These are phyloP conservation scores for Wickerhamomyces alni DNA, from an alignment of 805 yeast genomes.

Conservation along the genomic window DNA sequence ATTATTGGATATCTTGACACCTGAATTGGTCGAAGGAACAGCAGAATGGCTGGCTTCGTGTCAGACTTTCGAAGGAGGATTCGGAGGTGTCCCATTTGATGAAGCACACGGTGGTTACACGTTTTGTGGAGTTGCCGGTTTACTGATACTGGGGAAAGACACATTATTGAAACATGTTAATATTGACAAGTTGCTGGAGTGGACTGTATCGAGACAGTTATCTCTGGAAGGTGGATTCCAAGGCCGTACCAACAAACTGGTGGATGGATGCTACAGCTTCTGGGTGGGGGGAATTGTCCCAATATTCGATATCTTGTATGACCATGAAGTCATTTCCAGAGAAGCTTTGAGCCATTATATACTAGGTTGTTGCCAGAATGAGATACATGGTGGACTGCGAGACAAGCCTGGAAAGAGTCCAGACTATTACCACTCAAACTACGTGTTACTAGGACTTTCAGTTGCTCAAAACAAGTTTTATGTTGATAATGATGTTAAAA, in stretches of 20 bases:
- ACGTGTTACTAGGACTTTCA: constrained; percentile 67
- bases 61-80: constrained; percentile 95
- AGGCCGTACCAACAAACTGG: constrained; percentile 89
- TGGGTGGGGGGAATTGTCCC: constrained; percentile 87
- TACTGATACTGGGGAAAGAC: constrained; percentile 37
- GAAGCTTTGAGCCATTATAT: constrained; percentile 59
- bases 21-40: constrained; percentile 47
- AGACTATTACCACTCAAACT: constrained; percentile 90
- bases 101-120: constrained; percentile 99
- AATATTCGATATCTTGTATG: constrained; percentile 49
- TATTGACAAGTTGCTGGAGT: constrained; percentile 44
- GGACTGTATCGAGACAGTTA: constrained; percentile 71
- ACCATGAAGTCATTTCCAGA: constrained; percentile 40
- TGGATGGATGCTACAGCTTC: constrained; percentile 92
- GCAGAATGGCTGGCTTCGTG: constrained; percentile 59
- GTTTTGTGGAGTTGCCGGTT: constrained; percentile 75
- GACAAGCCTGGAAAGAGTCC: constrained; percentile 83
- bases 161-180: constrained; percentile 34
- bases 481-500: background rate
- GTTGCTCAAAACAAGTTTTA: constrained; percentile 16
- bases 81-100: constrained; percentile 71
- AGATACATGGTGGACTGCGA: constrained; percentile 60
- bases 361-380: constrained; percentile 66
- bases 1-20: constrained; percentile 55
- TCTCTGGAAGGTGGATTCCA: constrained; percentile 78